Evolutionary conservation across 306 rosid species (phyloP), one percentile per base, ranked within the genome.

Genomic region (Trifolium repens): DNA sequence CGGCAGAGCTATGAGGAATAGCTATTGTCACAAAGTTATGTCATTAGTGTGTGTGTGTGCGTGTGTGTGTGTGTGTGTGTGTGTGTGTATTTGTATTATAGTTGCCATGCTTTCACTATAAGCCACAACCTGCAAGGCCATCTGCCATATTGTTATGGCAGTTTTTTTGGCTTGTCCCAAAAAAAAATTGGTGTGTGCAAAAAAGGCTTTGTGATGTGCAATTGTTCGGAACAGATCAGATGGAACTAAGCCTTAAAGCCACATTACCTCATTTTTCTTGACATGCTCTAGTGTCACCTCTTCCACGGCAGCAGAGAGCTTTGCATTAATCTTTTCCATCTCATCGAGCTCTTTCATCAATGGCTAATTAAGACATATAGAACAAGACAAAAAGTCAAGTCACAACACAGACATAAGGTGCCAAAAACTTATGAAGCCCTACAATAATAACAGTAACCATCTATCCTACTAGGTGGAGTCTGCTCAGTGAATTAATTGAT

Each of bases 331-430:
- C 88, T 92, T 94, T 78, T 94, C 99, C 97, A 92, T 94, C 81
- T 94, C 99, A 72, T 94, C 98, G 13, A 94, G 97, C 88, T 94
- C 98, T 86, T 94, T 94, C 98, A 91, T 94, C 81, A 94, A 81
- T 61, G 96, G 88, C 99, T 94, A 75, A 30, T 65, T 65, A 47
- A 74, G 59, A 57, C n/a, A 79, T 71, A 71, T 46, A 60, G 65
- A 79, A 65, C 53, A 83, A 37, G 26, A 64, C 67, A 72, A 82
- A 62, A 57, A 55, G 43, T 77, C 24, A 83, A 80, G 78, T 74
- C 70, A 79, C 26, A 72, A 30, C 30, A 73, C 52, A 79, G 47
- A 75, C 30, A 30, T 75, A 57, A 76, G 14, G 11, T 74, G 32
- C 34, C 32, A 61, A 67, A 67, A 49, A 35, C 55, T 59, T 14